phyloP scores from a whole-genome alignment of 73 alveolate genomes.

The Paramecium primaurelia region DNA sequence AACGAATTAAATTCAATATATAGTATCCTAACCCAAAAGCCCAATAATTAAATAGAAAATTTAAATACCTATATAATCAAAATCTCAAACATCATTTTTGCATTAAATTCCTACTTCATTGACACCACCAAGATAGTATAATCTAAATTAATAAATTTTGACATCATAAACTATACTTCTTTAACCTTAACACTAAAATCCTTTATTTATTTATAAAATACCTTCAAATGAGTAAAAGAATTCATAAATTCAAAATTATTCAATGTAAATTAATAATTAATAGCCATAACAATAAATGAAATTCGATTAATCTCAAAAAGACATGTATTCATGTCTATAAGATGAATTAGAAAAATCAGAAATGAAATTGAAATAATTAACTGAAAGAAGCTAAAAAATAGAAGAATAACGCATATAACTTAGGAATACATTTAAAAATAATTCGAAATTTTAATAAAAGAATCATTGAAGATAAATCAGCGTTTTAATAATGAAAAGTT shows the following conservation, averaged over 20 bases:
- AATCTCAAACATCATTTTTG: background rate
- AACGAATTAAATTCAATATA: background rate
- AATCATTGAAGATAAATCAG: background rate
- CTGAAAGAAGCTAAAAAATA: background rate
- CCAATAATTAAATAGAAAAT: background rate
- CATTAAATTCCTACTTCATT: background rate
- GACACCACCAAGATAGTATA: background rate
- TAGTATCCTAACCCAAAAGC: background rate
- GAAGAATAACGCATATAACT: background rate
- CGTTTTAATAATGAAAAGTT: no score
- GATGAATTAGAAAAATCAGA: background rate
- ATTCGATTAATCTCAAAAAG: background rate
- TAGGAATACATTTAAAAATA: background rate
- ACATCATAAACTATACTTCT: background rate
- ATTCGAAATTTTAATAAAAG: background rate
- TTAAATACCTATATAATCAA: background rate
- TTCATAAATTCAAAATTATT: background rate
- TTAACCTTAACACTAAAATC: background rate
- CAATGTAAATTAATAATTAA: background rate
- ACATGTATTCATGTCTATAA: background rate
- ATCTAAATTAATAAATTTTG: background rate
- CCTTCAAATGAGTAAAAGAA: background rate
- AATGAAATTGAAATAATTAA: background rate
- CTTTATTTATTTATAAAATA: background rate
- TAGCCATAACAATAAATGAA: background rate